Percentiles rank a stretch among this genome's conserved stretches.
phyloP scores from a whole-genome alignment of 306 rosid species.

The Cyamopsis tetragonoloba region DNA sequence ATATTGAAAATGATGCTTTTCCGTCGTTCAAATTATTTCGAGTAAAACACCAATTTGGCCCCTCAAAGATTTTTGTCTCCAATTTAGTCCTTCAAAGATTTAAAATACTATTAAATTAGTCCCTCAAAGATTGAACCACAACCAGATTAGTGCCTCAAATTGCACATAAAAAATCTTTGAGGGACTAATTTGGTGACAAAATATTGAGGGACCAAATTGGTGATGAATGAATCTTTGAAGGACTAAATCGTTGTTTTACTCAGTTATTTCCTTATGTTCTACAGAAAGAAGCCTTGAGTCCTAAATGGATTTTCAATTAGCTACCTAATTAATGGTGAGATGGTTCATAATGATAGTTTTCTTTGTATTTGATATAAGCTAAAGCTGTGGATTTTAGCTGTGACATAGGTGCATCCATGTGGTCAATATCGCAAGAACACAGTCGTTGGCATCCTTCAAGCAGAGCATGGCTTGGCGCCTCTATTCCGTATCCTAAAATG shows the following conservation, averaged over 20 bases:
- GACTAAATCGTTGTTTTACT: too few species aligned
- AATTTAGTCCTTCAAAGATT: too few species aligned
- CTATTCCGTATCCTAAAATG: slow-evolving; percentile 79
- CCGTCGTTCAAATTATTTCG: not conserved
- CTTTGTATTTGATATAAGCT: not conserved
- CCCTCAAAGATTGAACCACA: too few species aligned
- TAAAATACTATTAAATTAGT: too few species aligned
- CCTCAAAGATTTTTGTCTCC: too few species aligned
- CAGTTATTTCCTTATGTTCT: slow-evolving; percentile 10
- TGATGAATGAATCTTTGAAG: too few species aligned
- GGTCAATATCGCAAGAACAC: slow-evolving; percentile 99
- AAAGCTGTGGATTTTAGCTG: slow-evolving; percentile 36
- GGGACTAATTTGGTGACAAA: too few species aligned
- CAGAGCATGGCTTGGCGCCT: slow-evolving; percentile 82
- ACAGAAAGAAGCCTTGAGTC: not conserved
- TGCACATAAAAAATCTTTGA: too few species aligned
- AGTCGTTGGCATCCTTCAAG: slow-evolving; percentile 87
- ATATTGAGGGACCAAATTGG: too few species aligned
- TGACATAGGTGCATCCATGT: slow-evolving; percentile 86
- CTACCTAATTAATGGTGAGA: not conserved
- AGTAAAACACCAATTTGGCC: too few species aligned
- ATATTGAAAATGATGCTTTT: not conserved
- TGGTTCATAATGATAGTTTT: slow-evolving; percentile 6
- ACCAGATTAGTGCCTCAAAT: too few species aligned
- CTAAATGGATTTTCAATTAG: slow-evolving; percentile 6